Conservation (phyloP, 768 basidiomycete genomes). For the Panellus pusillus region DNA sequence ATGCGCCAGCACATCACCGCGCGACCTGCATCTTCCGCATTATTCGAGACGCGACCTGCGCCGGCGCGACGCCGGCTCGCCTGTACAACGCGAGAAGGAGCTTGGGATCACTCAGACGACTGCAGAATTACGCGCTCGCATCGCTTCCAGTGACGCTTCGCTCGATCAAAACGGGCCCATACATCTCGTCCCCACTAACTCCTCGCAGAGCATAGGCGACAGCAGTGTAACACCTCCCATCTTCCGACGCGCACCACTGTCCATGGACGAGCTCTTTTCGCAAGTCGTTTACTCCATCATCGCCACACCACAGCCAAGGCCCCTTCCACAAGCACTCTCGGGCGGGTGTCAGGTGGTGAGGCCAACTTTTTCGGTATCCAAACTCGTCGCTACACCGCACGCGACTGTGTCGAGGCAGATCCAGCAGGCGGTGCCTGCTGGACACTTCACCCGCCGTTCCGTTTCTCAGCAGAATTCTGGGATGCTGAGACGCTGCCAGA, state of each 20-base stretch:
- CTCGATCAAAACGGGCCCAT: conserved; percentile 36
- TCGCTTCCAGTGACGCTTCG: conserved; percentile 6
- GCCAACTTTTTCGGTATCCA: conserved; percentile 66
- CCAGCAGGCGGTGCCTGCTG: conserved; percentile 51
- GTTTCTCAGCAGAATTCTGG: conserved; percentile 92
- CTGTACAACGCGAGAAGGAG: conserved; percentile 56
- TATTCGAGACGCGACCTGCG: conserved; percentile 13
- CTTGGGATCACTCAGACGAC: conserved; percentile 51
- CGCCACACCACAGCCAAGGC: conserved; percentile 22
- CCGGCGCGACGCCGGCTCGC: conserved; percentile 28
- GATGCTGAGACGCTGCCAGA: conserved; percentile 79
- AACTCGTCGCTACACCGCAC: conserved; percentile 41
- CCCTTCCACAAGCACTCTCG: conserved; percentile 25
- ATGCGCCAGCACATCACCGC: conserved; percentile 59
- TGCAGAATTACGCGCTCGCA: too few species aligned
- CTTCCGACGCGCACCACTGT: conserved; percentile 24
- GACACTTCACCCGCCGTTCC: conserved; percentile 75
- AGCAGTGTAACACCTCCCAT: conserved; percentile 41
- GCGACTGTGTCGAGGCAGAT: conserved; percentile 43
- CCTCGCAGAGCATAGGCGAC: conserved; percentile 76
- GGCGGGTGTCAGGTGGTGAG: conserved; percentile 39
- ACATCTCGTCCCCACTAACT: conserved; percentile 66
- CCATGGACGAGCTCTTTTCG: conserved; percentile 73
- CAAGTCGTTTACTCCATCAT: conserved; percentile 26
- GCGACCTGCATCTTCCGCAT: conserved; percentile 37